These are phyloP conservation scores for Striga hermonthica DNA, from an alignment of 305 asterid genomes.

Conservation along the genomic window DNA sequence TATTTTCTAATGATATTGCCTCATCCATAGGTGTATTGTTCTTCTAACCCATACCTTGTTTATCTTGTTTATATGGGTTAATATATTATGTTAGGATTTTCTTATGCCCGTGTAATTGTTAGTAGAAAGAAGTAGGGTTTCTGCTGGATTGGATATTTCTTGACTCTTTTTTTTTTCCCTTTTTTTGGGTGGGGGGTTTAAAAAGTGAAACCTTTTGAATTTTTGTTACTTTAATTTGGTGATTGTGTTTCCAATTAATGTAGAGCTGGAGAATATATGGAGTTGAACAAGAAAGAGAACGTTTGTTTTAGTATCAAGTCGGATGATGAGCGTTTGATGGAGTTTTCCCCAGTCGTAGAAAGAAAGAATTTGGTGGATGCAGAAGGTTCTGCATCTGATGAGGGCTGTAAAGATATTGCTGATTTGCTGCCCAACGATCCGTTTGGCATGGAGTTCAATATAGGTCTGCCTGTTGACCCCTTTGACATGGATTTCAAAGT, in stretches of 20 bases:
- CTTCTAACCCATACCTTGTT: conserved; percentile 18
- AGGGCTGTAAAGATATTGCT: conserved; percentile 45
- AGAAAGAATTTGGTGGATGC: conserved; percentile 27
- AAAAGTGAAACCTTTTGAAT: conserved; percentile 16
- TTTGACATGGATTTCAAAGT: conserved; percentile 29
- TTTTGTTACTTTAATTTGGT: conserved; percentile 23
- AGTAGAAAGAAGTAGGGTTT: conserved; percentile 22
- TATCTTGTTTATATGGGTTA: conserved; percentile 11
- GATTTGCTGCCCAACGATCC: conserved; percentile 53
- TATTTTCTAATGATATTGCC: conserved; percentile 16
- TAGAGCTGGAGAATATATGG: conserved; percentile 38
- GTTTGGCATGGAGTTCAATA: conserved; percentile 36
- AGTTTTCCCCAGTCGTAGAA: conserved; percentile 28
- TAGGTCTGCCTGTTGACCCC: conserved; percentile 32
- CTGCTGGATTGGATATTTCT: conserved; percentile 24
- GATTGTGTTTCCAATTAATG: conserved; percentile 24
- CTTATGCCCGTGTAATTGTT: not conserved
- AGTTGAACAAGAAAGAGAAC: conserved; percentile 39
- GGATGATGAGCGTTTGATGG: conserved; percentile 25
- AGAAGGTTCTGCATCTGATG: conserved; percentile 38
- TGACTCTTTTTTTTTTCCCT: not conserved
- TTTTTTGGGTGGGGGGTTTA: conserved; percentile 6
- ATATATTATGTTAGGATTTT: not conserved
- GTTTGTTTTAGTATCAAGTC: conserved; percentile 30
- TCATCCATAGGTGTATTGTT: conserved; percentile 15